Evolutionary conservation across 129 eudicot genomes (phyloP).

Genomic region (Deinandra increscens): DNA sequence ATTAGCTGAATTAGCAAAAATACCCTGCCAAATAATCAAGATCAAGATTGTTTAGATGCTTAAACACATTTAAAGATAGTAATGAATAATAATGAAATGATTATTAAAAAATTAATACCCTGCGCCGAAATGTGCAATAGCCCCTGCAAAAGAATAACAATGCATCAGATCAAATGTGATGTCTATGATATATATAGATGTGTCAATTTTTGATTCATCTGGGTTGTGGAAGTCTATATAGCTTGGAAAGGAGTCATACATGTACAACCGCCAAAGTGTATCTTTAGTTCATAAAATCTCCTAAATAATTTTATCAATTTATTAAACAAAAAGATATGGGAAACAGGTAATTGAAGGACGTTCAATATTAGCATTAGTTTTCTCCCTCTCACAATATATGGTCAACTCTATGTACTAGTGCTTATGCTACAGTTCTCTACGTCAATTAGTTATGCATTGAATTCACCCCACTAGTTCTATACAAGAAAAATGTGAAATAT

Average conservation of each 20-base stretch:
- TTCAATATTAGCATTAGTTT: too few species aligned
- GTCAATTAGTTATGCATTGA: too few species aligned
- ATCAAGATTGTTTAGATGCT: background rate
- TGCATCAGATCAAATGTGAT: slow-evolving; percentile 15
- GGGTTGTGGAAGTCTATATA: background rate
- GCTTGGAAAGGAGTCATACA: background rate
- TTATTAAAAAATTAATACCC: slow-evolving; percentile 46
- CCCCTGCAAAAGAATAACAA: slow-evolving; percentile 50
- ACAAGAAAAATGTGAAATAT: background rate
- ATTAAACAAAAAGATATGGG: too few species aligned
- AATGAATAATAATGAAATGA: slow-evolving; percentile 4
- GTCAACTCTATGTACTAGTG: too few species aligned
- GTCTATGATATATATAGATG: background rate
- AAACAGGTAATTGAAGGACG: too few species aligned
- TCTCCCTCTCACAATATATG: too few species aligned
- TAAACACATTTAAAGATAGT: background rate
- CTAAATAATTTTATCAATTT: background rate
- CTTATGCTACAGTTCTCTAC: too few species aligned
- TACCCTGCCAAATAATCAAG: slow-evolving; percentile 51
- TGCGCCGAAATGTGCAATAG: slow-evolving; percentile 85
- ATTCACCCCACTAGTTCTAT: background rate
- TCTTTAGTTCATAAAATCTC: background rate
- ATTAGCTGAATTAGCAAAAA: slow-evolving; percentile 74
- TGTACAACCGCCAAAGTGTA: background rate
- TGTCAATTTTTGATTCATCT: background rate